phyloP scores from a whole-genome alignment of 148 eudicot genomes.

The Rhododendron vialii region DNA sequence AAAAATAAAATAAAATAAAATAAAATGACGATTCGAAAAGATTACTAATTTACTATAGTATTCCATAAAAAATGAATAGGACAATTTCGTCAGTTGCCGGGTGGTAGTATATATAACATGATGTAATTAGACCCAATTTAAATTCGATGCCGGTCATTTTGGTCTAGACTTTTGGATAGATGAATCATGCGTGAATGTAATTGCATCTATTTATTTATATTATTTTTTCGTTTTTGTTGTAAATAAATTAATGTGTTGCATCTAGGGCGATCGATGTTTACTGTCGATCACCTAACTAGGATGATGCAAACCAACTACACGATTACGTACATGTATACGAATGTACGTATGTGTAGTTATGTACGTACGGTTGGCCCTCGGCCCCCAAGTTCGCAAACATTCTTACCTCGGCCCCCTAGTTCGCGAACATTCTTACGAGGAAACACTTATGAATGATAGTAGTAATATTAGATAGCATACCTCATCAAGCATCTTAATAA shows the following conservation, averaged over 20 bases:
- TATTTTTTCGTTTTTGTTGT: no score
- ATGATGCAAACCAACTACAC: not conserved
- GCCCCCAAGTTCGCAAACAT: no score
- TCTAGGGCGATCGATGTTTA: no score
- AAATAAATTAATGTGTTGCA: no score
- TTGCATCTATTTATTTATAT: not conserved
- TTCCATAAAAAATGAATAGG: not conserved
- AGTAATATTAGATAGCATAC: no score
- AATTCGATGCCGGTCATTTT: not conserved
- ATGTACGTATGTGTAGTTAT: not conserved
- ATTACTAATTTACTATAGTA: not conserved
- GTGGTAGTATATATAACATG: not conserved
- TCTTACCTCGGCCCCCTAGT: no score
- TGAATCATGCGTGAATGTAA: not conserved
- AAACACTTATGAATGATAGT: no score
- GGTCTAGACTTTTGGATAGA: not conserved
- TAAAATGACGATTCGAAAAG: not conserved
- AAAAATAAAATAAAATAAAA: not conserved
- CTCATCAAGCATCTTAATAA: not conserved
- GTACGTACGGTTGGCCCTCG: not conserved
- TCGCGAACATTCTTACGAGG: no score
- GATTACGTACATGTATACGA: not conserved
- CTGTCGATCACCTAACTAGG: not conserved
- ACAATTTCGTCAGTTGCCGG: not conserved
- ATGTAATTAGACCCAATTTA: no score